A percentile compares a stretch with the other conserved stretches of the same genome.
Conservation (phyloP, 306 rosid genomes). For the Quercus engelmannii region DNA sequence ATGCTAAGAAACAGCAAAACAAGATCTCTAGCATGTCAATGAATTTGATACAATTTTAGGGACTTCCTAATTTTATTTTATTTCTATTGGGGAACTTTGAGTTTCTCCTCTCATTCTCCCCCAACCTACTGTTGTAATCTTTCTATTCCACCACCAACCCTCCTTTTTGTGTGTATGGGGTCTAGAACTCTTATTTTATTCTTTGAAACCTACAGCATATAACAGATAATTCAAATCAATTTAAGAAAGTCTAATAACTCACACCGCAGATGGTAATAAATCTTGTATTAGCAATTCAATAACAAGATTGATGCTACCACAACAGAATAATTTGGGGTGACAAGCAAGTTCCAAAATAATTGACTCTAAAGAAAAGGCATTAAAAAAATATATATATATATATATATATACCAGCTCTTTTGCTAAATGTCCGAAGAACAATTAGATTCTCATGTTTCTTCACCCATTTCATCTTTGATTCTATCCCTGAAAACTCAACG, state of each 20-base stretch:
- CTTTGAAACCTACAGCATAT: neutral
- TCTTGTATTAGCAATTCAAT: neutral
- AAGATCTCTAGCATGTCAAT: too few relatives aligned
- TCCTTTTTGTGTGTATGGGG: too few relatives aligned
- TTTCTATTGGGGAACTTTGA: too few relatives aligned
- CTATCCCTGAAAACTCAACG: conserved; percentile 71
- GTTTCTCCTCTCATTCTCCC: too few relatives aligned
- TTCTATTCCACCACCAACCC: too few relatives aligned
- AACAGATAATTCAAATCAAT: neutral
- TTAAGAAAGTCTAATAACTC: neutral
- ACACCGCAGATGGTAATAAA: neutral
- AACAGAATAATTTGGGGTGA: neutral
- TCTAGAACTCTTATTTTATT: too few relatives aligned
- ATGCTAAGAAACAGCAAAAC: too few relatives aligned
- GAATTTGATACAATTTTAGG: too few relatives aligned
- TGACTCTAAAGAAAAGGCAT: neutral
- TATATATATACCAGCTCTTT: conserved; percentile 77
- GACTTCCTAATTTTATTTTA: too few relatives aligned
- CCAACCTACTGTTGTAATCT: too few relatives aligned
- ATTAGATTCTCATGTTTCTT: conserved; percentile 84
- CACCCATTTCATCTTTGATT: conserved; percentile 84
- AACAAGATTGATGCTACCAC: neutral
- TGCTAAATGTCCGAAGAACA: conserved; percentile 94
- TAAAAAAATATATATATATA: neutral
- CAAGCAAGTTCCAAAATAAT: neutral